phyloP scores from a whole-genome alignment of 1,284 basidiomycete genomes.

The Leccinum pachyderme region DNA sequence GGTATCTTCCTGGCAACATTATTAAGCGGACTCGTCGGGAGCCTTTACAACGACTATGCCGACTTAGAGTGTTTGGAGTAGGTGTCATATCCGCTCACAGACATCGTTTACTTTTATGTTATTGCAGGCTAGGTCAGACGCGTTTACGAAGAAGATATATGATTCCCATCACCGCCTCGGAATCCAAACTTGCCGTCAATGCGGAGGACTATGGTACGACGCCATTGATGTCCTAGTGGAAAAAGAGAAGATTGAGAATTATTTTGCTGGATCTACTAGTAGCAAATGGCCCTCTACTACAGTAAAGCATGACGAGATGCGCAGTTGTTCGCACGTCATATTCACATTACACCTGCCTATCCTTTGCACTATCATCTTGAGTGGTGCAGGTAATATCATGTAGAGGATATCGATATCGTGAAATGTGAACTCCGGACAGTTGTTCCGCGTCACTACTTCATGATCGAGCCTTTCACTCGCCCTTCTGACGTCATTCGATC shows the following conservation, averaged over 20 bases:
- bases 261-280: background rate
- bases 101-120: background rate
- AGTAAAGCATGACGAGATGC: background rate
- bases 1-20: conserved; percentile 13
- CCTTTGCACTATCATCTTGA: conserved; percentile 15
- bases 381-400: conserved; percentile 3
- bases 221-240: background rate
- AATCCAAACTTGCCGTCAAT: no score
- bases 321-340: conserved; percentile 15
- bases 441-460: no score
- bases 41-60: background rate
- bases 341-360: conserved; percentile 17
- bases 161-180: background rate
- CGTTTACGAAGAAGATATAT: conserved; percentile 8
- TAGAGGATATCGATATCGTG: conserved; percentile 7
- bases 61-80: conserved; percentile 7
- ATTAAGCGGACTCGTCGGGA: conserved; percentile 17
- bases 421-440: no score
- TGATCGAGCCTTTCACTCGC: no score
- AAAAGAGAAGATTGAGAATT: background rate
- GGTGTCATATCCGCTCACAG: background rate
- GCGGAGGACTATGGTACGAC: background rate
- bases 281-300: conserved; percentile 1
- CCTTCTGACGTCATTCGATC: no score
- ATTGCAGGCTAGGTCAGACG: conserved; percentile 12